phyloP scores from a whole-genome alignment of 2,329 filamentous ascomycete genomes.

The Scedosporium apiospermum region DNA sequence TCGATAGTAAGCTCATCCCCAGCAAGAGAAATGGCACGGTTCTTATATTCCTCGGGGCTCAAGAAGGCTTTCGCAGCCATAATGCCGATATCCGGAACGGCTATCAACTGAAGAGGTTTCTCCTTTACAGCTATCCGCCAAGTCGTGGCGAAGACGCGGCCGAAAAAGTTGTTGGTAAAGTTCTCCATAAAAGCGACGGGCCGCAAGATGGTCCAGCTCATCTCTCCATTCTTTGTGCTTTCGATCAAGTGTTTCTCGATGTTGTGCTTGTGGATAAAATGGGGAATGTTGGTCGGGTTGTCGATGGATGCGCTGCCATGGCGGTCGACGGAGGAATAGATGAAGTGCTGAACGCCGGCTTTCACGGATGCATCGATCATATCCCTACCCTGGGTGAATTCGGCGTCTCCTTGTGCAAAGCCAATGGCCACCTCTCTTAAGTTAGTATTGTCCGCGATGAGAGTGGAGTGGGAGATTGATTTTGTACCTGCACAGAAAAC shows the following conservation, averaged over 20 bases:
- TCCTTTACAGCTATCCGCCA: constrained; percentile 35
- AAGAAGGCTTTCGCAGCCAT: constrained; percentile 38
- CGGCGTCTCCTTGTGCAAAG: constrained; percentile 1
- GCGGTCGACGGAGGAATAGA: constrained; percentile 97
- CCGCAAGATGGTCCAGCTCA: constrained; percentile 27
- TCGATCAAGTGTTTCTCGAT: constrained; percentile 85
- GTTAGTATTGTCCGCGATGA: background rate
- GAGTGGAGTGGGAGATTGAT: background rate
- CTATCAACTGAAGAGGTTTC: constrained; percentile 31
- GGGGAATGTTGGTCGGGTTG: constrained; percentile 60
- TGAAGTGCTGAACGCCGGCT: constrained; percentile 76
- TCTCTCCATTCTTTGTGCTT: constrained; percentile 28
- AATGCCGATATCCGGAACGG: constrained; percentile 43
- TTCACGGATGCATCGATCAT: constrained; percentile 83
- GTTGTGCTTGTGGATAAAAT: constrained; percentile 88
- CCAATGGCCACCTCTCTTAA: background rate
- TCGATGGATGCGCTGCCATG: constrained; percentile 56
- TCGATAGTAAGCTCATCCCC: constrained; percentile 28
- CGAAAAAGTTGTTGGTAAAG: constrained; percentile 32
- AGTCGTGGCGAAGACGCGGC: constrained; percentile 38
- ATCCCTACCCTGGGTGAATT: constrained; percentile 49
- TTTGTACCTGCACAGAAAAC: constrained; percentile 46
- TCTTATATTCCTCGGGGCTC: constrained; percentile 42
- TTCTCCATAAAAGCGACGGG: constrained; percentile 31
- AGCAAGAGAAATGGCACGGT: constrained; percentile 28